Base-by-base conservation (phyloP, 164 flowering plant species). In the Tinospora cordifolia region DNA sequence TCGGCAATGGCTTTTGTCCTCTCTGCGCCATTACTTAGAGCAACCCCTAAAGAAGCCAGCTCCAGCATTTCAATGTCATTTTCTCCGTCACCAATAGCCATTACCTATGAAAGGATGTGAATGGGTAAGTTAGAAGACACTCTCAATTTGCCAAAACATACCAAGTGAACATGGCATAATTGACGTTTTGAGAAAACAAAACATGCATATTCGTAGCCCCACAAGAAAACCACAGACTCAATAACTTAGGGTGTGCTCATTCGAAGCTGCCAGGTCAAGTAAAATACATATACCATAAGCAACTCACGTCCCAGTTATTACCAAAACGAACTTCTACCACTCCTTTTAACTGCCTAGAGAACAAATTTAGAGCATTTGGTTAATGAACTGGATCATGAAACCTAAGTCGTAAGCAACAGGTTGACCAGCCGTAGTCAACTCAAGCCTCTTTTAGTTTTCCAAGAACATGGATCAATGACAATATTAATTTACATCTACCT, bases 41-140 rank as follows among this genome's bases (percentile, higher is more conserved):
- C 97, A 70, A 92, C 74, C 3, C 97, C 98, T 3, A 90, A 77
- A 70, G 90, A 85, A 68, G 92, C 98, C 80, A 93, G 77, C 81
- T 93, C 81, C 44, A 93, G 93, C 98, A 93, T 91, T 78, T 93
- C 96, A 3, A 93, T 79, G 60, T 93, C 98, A 81, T 91, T 93
- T 79, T 93, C 96, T 22, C 95, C 98, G 71, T 93, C 98, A 15
- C 97, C 97, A 71, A 93, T 87, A 27, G 98, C 96, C 97, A 91
- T 93, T 67, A 94, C 69, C 98, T 93, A 60, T 47, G 49, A 5
- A 63, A 17, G 6, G 25, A 54, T 21, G 24, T n/a, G 60, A 54
- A n/a, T 19, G 24, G 60, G 60, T 54, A 54, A 54, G 60, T 2
- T 7, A 14, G 47, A 2, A 44, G 47, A 44, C 12, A 44, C 0